A percentile compares a stretch with the other conserved stretches of the same genome.
Evolutionary conservation across 805 yeast genomes (phyloP).

Genomic region (Tetrapisispora arboricola): DNA sequence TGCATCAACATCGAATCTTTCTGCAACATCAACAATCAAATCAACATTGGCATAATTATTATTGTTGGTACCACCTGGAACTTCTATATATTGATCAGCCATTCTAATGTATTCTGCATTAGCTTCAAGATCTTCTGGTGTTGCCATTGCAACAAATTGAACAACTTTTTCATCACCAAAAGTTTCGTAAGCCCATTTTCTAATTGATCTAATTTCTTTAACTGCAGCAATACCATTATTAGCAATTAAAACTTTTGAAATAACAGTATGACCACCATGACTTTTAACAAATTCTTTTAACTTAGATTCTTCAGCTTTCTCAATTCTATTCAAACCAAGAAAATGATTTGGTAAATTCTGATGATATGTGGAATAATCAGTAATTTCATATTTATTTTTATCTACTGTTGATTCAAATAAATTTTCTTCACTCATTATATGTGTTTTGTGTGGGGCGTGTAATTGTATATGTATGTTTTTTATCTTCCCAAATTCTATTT

Average conservation of each 20-base stretch:
- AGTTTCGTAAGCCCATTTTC: constrained; percentile 99
- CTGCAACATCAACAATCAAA: constrained; percentile 92
- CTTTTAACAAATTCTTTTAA: constrained; percentile 76
- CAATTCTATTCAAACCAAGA: constrained; percentile 70
- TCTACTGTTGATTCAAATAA: constrained; percentile 30
- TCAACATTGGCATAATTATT: constrained; percentile 98
- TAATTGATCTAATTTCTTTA: constrained; percentile 90
- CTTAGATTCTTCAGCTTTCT: constrained; percentile 61
- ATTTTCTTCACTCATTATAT: constrained; percentile 33
- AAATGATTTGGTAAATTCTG: constrained; percentile 57
- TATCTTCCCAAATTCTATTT: too few relatives aligned
- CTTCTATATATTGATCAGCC: constrained; percentile 98
- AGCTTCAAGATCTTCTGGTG: constrained; percentile 97
- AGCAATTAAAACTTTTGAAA: constrained; percentile 80
- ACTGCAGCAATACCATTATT: constrained; percentile 99
- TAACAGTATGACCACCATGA: constrained; percentile 92
- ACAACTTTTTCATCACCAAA: constrained; percentile 92
- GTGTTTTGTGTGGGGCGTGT: background rate
- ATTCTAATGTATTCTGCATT: constrained; percentile 96
- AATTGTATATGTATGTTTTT: background rate
- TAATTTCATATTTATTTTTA: constrained; percentile 21
- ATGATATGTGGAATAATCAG: constrained; percentile 31
- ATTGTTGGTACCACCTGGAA: constrained; percentile 98
- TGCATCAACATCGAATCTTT: constrained; percentile 91
- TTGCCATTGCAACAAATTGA: constrained; percentile 96